Conservation (phyloP, 352 stramenopile species). For the Phytopythium kandeliae region DNA sequence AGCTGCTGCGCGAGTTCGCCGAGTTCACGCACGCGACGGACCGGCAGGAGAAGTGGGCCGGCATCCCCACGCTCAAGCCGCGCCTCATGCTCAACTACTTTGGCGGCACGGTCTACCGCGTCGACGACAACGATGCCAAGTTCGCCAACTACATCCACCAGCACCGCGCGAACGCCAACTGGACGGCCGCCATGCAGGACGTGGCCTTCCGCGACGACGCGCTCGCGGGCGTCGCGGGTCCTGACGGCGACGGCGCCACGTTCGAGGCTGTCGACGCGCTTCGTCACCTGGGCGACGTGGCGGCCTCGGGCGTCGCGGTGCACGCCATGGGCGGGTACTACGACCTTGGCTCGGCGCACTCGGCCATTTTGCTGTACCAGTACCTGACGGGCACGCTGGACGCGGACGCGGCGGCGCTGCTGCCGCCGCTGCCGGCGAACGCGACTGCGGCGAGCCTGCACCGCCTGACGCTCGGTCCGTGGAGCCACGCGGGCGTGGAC, state of each 20-base stretch:
- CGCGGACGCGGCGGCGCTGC: conserved; percentile 36
- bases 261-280: conserved; percentile 36
- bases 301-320: conserved; percentile 62
- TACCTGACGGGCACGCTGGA: conserved; percentile 80
- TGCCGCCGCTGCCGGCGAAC: conserved; percentile 44
- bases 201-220: conserved; percentile 64
- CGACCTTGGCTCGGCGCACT: conserved; percentile 68
- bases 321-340: conserved; percentile 73
- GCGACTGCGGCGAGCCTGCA: conserved; percentile 30
- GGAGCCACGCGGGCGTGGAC: conserved; percentile 79
- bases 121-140: conserved; percentile 63
- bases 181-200: conserved; percentile 38
- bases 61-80: conserved; percentile 69
- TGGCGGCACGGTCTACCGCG: conserved; percentile 75
- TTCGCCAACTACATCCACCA: conserved; percentile 58
- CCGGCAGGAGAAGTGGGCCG: conserved; percentile 63
- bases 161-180: conserved; percentile 56
- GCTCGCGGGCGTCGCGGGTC: conserved; percentile 27
- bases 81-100: conserved; percentile 85
- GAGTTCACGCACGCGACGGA: conserved; percentile 76
- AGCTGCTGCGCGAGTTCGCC: conserved; percentile 52
- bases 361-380: conserved; percentile 69
- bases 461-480: conserved; percentile 70
- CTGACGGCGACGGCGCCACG: conserved; percentile 10
- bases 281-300: conserved; percentile 53